Conservation (phyloP, 129 eudicot genomes). For the Centaurea solstitialis region DNA sequence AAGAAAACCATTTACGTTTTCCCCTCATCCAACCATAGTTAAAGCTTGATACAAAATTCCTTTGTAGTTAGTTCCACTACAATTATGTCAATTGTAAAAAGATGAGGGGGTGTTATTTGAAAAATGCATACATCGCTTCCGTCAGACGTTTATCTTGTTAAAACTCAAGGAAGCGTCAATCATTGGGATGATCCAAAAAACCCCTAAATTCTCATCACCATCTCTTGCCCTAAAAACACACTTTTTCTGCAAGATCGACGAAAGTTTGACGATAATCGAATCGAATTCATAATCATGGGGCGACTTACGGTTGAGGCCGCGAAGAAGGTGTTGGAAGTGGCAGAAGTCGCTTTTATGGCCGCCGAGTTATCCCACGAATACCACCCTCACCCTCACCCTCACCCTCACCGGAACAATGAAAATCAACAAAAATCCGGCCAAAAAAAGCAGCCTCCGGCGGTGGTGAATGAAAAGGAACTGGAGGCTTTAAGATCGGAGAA, state of each 20-base stretch:
- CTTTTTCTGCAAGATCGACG: constrained; percentile 11
- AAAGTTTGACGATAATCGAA: not conserved
- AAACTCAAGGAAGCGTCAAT: constrained; percentile 3
- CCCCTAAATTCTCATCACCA: constrained; percentile 25
- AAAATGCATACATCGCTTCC: constrained; percentile 7
- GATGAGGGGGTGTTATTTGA: constrained; percentile 5
- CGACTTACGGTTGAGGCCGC: constrained; percentile 57
- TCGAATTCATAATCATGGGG: constrained; percentile 8
- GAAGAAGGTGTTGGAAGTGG: constrained; percentile 89
- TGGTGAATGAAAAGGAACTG: constrained; percentile 34
- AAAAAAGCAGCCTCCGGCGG: constrained; percentile 27
- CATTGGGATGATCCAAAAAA: constrained; percentile 9
- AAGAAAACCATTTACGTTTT: not conserved
- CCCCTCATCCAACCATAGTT: no score
- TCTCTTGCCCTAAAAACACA: constrained; percentile 13
- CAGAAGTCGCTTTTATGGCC: constrained; percentile 82
- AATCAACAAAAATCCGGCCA: constrained; percentile 18
- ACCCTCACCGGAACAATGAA: constrained; percentile 16
- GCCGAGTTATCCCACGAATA: constrained; percentile 62
- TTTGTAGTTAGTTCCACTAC: not conserved
- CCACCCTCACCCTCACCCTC: constrained; percentile 53
- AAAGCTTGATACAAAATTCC: no score
- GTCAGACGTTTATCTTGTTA: not conserved
- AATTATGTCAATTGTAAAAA: not conserved
- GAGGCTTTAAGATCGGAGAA: constrained; percentile 63